phyloP scores from a whole-genome alignment of 257 asterid genomes.

The Rubia yunnanensis region DNA sequence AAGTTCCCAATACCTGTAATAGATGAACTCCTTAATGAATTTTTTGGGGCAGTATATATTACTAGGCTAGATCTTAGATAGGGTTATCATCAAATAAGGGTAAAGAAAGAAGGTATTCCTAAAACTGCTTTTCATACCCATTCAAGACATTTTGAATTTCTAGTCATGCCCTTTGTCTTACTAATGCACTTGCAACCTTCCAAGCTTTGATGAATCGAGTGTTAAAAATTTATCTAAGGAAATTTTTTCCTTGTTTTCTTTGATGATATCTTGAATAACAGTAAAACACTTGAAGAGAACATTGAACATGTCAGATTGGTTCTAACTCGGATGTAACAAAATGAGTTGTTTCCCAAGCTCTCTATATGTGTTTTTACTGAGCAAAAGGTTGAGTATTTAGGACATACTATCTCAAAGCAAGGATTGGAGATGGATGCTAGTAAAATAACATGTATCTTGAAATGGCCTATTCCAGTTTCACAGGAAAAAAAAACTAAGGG shows the following conservation, averaged over 20 bases:
- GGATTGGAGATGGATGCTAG: neutral
- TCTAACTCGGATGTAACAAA: neutral
- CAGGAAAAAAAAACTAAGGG: neutral
- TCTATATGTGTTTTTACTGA: neutral
- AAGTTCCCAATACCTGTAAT: neutral
- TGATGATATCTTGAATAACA: neutral
- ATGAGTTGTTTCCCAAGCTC: neutral
- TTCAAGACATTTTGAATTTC: constrained; percentile 2
- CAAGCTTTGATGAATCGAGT: constrained; percentile 7
- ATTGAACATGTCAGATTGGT: neutral
- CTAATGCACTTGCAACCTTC: constrained; percentile 11
- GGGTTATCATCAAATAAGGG: neutral
- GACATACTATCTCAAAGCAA: neutral
- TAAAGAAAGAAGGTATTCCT: neutral
- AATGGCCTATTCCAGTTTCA: neutral
- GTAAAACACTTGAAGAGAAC: neutral
- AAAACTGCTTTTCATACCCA: neutral
- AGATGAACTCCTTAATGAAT: neutral
- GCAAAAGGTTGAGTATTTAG: neutral
- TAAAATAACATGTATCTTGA: no score
- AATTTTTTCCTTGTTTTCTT: neutral
- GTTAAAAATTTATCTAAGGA: neutral
- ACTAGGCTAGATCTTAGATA: neutral
- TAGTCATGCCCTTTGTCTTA: neutral
- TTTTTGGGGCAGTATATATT: neutral